Evolutionary conservation across 1,139 yeast species (phyloP).

Genomic region (Yamadazyma conglobata): DNA sequence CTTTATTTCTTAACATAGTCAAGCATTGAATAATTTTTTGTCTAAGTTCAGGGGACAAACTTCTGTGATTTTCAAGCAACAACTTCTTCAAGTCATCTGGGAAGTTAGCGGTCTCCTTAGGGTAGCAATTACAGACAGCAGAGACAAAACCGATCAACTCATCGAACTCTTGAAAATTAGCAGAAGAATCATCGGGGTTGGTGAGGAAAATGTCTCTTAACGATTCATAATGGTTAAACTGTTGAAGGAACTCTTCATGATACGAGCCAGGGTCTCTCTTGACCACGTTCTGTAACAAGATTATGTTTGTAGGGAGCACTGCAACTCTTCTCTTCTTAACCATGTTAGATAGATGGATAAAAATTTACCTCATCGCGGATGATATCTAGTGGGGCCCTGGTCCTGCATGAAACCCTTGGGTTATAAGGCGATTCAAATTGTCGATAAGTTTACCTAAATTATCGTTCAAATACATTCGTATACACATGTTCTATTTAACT

Average conservation of each 20-base stretch:
- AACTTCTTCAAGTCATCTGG: constrained; percentile 76
- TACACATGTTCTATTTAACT: too few relatives aligned
- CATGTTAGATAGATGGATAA: constrained; percentile 40
- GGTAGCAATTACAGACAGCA: constrained; percentile 87
- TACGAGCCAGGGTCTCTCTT: constrained; percentile 93
- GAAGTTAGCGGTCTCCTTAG: constrained; percentile 79
- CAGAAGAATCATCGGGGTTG: constrained; percentile 49
- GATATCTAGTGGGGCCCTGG: too few relatives aligned
- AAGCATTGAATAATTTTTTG: constrained; percentile 89
- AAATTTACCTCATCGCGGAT: too few relatives aligned
- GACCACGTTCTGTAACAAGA: constrained; percentile 84
- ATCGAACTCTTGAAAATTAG: constrained; percentile 68
- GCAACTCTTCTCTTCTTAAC: constrained; percentile 90
- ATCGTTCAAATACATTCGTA: too few relatives aligned
- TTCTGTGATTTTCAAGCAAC: constrained; percentile 71
- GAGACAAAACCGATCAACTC: constrained; percentile 88
- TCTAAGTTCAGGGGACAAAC: constrained; percentile 77
- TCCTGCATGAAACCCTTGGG: too few relatives aligned
- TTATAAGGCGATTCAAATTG: too few relatives aligned
- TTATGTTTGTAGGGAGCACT: constrained; percentile 84
- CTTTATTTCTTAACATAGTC: constrained; percentile 86
- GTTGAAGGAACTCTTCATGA: constrained; percentile 88
- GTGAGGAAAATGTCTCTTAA: constrained; percentile 78
- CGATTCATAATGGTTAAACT: constrained; percentile 88
- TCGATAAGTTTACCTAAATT: too few relatives aligned